A percentile compares a stretch with the other conserved stretches of the same genome.
Evolutionary conservation across 2,329 filamentous ascomycete species (phyloP).

Genomic region (Penicillium sp.): DNA sequence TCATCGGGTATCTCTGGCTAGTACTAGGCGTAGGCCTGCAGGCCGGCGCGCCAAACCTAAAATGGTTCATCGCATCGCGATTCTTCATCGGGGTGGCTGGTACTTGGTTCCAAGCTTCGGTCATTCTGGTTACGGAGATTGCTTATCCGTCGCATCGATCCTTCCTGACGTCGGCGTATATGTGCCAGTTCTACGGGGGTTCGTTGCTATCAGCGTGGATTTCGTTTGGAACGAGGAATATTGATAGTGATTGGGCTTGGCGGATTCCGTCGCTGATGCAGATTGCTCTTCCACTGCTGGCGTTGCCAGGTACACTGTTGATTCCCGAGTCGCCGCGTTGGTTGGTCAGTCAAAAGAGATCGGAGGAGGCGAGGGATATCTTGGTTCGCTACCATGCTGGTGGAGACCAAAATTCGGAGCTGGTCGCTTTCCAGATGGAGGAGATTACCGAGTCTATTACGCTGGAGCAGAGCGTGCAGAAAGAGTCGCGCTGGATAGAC

Average conservation of each 20-base stretch:
- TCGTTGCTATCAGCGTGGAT: neutral
- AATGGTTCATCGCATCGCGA: neutral
- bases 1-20: neutral
- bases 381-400: constrained; percentile 21
- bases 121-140: neutral
- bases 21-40: neutral
- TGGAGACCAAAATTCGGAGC: constrained; percentile 15
- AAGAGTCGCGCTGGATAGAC: neutral
- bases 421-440: constrained; percentile 22
- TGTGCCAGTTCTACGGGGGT: neutral
- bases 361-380: constrained; percentile 14
- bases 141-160: neutral
- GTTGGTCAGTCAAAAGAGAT: constrained; percentile 10
- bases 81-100: neutral
- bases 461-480: neutral
- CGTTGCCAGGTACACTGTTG: constrained; percentile 8
- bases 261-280: constrained; percentile 23
- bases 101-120: neutral
- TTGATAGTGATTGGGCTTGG: constrained; percentile 18
- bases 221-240: neutral
- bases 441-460: constrained; percentile 15
- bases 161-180: neutral
- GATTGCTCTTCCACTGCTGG: constrained; percentile 18
- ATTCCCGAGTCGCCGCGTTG: constrained; percentile 22
- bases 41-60: neutral